Conservation (phyloP, 805 yeast species). For the Cyberlindnera nakhonratchasimensis region DNA sequence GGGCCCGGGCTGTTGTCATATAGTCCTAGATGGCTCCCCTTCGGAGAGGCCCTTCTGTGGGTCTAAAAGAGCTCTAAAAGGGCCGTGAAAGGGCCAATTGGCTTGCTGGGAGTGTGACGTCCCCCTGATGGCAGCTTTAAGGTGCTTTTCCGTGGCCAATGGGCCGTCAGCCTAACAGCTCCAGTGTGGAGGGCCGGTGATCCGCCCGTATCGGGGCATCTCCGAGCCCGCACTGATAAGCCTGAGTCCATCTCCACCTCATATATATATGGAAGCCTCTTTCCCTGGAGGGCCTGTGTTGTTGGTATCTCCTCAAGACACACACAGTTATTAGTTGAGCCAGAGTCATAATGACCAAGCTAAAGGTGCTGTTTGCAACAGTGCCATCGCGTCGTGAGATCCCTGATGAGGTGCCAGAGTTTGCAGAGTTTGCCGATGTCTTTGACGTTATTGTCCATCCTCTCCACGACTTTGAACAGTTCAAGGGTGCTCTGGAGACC, state of each 20-base stretch:
- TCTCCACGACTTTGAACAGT: constrained; percentile 31
- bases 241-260: no score
- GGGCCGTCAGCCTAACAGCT: neutral
- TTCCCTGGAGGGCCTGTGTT: no score
- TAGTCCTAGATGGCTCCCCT: neutral
- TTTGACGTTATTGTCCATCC: constrained; percentile 32
- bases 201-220: constrained; percentile 3
- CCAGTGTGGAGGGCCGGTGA: neutral
- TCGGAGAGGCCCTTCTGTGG: no score
- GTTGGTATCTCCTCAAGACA: no score
- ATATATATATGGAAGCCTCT: no score
- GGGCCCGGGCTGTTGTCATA: neutral
- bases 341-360: constrained; percentile 19
- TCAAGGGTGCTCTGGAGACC: constrained; percentile 39
- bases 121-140: no score
- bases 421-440: constrained; percentile 35
- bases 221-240: constrained; percentile 3
- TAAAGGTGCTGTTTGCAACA: constrained; percentile 16
- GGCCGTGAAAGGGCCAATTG: no score
- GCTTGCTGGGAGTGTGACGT: no score
- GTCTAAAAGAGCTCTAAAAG: no score
- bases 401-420: constrained; percentile 45
- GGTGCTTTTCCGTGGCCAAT: no score
- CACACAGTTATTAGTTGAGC: no score
- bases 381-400: constrained; percentile 38